Percentiles rank a stretch among this genome's conserved stretches.
These are phyloP conservation scores for Polyporus arcularius DNA, from an alignment of 768 basidiomycete species.

Conservation along the genomic window DNA sequence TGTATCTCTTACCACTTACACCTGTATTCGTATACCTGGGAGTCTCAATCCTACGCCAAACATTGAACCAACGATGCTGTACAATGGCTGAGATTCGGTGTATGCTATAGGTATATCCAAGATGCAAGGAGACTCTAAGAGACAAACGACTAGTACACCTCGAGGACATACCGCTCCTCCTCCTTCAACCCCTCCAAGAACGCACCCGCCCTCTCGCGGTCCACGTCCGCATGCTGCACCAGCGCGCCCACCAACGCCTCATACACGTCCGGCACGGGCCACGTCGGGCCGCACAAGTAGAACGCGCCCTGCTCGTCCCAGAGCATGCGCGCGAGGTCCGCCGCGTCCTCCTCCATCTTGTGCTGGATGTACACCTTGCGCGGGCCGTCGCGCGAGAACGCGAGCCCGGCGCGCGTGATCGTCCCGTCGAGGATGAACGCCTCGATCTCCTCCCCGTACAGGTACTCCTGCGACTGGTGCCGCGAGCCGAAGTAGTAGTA, in stretches of 20 bases:
- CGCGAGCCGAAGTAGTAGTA: conserved; percentile 99
- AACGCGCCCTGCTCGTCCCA: conserved; percentile 78
- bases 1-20: too few species aligned
- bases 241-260: conserved; percentile 87
- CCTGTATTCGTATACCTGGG: too few species aligned
- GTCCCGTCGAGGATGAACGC: conserved; percentile 85
- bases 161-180: conserved; percentile 95
- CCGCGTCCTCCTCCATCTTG: conserved; percentile 93
- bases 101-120: not conserved
- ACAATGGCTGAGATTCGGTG: too few species aligned
- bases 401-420: conserved; percentile 88
- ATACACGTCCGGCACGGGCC: conserved; percentile 99
- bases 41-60: too few species aligned
- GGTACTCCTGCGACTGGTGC: conserved; percentile 92
- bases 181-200: conserved; percentile 92
- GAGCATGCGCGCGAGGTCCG: conserved; percentile 72
- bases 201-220: conserved; percentile 66
- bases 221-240: conserved; percentile 66
- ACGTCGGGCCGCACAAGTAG: conserved; percentile 97
- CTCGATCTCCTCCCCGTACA: conserved; percentile 96
- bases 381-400: conserved; percentile 92
- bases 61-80: too few species aligned
- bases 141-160: conserved; percentile 49
- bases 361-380: conserved; percentile 98
- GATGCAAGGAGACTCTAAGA: not conserved